These are phyloP conservation scores for Pontederia crassipes DNA, from an alignment of 176 grass and related monocot genomes.

Conservation along the genomic window DNA sequence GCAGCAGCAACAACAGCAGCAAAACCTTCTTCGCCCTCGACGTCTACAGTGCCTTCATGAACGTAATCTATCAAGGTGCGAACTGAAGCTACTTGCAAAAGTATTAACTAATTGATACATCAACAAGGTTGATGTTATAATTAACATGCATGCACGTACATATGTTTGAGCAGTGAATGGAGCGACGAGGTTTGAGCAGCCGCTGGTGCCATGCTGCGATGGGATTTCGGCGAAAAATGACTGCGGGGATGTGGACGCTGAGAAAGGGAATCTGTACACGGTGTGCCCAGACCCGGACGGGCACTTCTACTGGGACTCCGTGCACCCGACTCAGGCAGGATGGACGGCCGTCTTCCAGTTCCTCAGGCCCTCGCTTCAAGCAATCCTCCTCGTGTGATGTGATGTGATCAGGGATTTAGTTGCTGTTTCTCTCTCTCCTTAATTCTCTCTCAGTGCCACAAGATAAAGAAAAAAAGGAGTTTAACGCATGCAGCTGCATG, in stretches of 20 bases:
- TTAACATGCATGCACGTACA: too few relatives aligned
- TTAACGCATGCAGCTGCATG: too few relatives aligned
- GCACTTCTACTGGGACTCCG: conserved; percentile 33
- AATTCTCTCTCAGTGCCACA: too few relatives aligned
- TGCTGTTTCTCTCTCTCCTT: too few relatives aligned
- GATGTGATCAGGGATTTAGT: too few relatives aligned
- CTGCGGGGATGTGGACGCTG: conserved; percentile 17
- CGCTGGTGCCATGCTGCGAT: conserved; percentile 31
- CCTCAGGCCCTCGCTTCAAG: conserved; percentile 1
- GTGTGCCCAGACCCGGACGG: conserved; percentile 10
- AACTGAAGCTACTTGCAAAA: not conserved
- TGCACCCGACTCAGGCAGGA: conserved; percentile 27
- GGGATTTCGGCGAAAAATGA: conserved; percentile 9
- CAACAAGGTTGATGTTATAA: too few relatives aligned
- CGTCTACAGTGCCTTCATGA: not conserved
- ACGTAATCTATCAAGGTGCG: not conserved
- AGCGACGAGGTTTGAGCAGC: conserved; percentile 4
- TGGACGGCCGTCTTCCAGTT: conserved; percentile 23
- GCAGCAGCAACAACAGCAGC: too few relatives aligned
- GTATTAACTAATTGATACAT: not conserved
- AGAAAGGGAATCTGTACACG: not conserved
- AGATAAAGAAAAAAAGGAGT: too few relatives aligned
- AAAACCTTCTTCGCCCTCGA: not conserved
- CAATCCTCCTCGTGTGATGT: not conserved
- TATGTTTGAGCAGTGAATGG: not conserved